Evolutionary conservation across 1,139 yeast genomes (phyloP).

Genomic region (Yamadazyma trypodendri): DNA sequence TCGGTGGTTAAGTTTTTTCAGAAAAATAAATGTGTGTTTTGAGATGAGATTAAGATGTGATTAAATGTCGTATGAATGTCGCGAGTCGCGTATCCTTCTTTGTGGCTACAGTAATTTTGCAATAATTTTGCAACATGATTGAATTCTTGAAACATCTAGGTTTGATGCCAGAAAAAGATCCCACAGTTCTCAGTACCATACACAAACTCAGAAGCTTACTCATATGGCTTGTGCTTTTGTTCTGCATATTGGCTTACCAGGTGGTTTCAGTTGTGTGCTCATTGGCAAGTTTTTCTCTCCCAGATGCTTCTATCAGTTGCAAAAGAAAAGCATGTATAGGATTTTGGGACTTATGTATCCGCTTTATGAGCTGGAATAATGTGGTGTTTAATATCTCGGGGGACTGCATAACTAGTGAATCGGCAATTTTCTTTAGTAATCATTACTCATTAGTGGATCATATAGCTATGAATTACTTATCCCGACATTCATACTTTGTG

Average conservation of each 20-base stretch:
- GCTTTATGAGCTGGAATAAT: constrained; percentile 33
- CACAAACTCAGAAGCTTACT: constrained; percentile 21
- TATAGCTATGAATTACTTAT: constrained; percentile 45
- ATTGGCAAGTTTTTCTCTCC: constrained; percentile 21
- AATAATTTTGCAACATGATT: constrained; percentile 11
- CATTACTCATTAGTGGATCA: constrained; percentile 59
- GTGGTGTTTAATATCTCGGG: constrained; percentile 41
- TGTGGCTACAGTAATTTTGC: not conserved
- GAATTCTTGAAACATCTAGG: constrained; percentile 25
- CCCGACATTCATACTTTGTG: constrained; percentile 22
- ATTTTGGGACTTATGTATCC: constrained; percentile 39
- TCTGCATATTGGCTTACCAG: constrained; percentile 22
- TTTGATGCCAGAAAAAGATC: constrained; percentile 15
- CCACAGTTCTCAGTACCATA: constrained; percentile 9
- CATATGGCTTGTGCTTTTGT: constrained; percentile 16
- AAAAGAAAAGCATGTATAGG: constrained; percentile 21
- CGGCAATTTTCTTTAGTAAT: constrained; percentile 51
- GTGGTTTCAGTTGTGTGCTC: constrained; percentile 21
- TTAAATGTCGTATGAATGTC: not conserved
- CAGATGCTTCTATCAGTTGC: constrained; percentile 26
- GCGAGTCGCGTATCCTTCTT: too few species aligned
- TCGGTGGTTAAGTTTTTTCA: not conserved
- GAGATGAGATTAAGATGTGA: constrained; percentile 1
- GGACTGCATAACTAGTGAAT: constrained; percentile 41
- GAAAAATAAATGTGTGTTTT: constrained; percentile 8